Conservation (phyloP, 345 rosid genomes). For the Alliaria petiolata region DNA sequence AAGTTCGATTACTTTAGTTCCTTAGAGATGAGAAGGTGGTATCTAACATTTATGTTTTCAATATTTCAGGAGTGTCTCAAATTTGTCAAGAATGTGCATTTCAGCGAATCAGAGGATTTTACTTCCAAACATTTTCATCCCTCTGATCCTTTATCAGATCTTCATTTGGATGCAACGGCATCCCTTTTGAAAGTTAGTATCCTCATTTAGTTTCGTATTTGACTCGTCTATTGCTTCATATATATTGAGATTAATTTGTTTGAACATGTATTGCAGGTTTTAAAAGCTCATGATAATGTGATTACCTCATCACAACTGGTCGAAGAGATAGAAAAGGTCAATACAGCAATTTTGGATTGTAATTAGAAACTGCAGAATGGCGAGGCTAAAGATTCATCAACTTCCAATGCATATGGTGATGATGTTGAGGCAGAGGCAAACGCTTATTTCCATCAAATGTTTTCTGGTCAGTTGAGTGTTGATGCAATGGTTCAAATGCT, state of each 20-base stretch:
- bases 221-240: not conserved
- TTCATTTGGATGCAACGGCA: constrained; percentile 57
- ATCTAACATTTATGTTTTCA: not conserved
- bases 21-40: constrained; percentile 3
- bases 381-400: constrained; percentile 54
- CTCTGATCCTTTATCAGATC: constrained; percentile 48
- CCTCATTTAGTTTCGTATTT: not conserved
- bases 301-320: constrained; percentile 49
- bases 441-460: constrained; percentile 93
- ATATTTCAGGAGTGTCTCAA: constrained; percentile 80
- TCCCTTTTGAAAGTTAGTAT: constrained; percentile 65
- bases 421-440: constrained; percentile 95
- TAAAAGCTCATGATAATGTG: constrained; percentile 50
- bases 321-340: constrained; percentile 74
- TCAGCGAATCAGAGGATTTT: constrained; percentile 58
- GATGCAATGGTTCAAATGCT: constrained; percentile 98
- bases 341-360: constrained; percentile 46
- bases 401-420: constrained; percentile 63
- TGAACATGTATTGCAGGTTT: constrained; percentile 43
- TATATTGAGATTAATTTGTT: not conserved
- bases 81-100: constrained; percentile 69
- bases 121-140: constrained; percentile 57
- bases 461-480: constrained; percentile 74
- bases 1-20: not conserved
- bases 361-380: constrained; percentile 70